Conservation (phyloP, 148 eudicot species). For the Fagopyrum esculentum region DNA sequence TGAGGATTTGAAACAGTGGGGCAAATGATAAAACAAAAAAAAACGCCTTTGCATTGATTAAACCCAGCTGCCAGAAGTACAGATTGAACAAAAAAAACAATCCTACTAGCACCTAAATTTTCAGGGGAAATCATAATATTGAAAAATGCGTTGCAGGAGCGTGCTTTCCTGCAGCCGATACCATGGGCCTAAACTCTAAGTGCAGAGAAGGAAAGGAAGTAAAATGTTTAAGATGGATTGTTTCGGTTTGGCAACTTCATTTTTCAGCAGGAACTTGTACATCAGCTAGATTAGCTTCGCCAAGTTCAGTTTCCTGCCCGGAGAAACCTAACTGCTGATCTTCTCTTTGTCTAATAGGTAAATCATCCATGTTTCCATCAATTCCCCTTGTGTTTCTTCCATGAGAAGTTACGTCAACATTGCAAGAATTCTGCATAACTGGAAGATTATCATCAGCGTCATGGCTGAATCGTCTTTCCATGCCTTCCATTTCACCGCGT, state of each 20-base stretch:
- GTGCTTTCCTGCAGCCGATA: background rate
- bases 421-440: background rate
- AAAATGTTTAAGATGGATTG: background rate
- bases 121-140: background rate
- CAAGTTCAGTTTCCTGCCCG: constrained; percentile 4
- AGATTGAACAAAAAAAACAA: background rate
- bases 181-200: background rate
- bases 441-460: constrained; percentile 18
- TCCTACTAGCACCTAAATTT: background rate
- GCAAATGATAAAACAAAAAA: background rate
- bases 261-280: constrained; percentile 5
- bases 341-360: constrained; percentile 18
- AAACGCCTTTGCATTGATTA: background rate
- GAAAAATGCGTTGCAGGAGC: background rate
- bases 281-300: background rate
- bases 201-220: constrained; percentile 3
- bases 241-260: background rate
- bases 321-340: constrained; percentile 11
- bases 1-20: too few relatives aligned
- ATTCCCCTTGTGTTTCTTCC: constrained; percentile 19
- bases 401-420: constrained; percentile 13
- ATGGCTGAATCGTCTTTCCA: constrained; percentile 15
- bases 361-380: constrained; percentile 15
- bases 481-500: constrained; percentile 17
- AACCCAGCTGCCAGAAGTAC: background rate